Evolutionary conservation across 2,329 filamentous ascomycete genomes (phyloP), one percentile per base, ranked within the genome.

Genomic region (Orbilia javanica): DNA sequence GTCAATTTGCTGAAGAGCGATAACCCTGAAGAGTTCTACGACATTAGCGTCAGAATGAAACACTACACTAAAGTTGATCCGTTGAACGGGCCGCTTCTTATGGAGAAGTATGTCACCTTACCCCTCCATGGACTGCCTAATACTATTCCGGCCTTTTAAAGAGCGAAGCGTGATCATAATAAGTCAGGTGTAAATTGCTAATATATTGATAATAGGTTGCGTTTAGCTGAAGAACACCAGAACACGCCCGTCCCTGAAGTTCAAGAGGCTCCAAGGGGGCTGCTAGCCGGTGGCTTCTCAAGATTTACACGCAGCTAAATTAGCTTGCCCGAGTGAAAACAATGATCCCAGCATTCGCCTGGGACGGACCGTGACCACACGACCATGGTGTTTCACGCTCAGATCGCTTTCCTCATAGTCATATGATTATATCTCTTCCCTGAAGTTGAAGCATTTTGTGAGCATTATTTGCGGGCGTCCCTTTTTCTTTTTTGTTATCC

Each of bases 1-100:
- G 91, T 97, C 55, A 90, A 92, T 76, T 87, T 99, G 27, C 92
- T 99, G 88, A 85, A 88, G 11, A 89, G 89, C 0, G 93, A 97
- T 46, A 97, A 97, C 81, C 90, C 93, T n/a, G 94, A 98, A 80
- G 95, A 98, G 84, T 99, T 97, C 84, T 99, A 96, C 83, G 96
- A 99, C 83, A 91, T 96, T 62, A 92, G 91, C 4, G 92, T 91
- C 13, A 87, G 94, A 65, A 97, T 97, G 85, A 94, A 92, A 85
- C 96, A 97, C 83, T 99, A 97, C 83, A 92, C 94, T 15, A 91
- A 93, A 67, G 96, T 99, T 36, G 93, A 98, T 85, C 92, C 93
- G 65, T 87, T 96, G 83, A 96, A 96, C 83, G 96, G 95, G 0
- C 93, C 94, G 0, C 87, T 93, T 46, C 84, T 99, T 79, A 85